Conservation (phyloP, 768 basidiomycete genomes). For the Fomitopsis pulvina region DNA sequence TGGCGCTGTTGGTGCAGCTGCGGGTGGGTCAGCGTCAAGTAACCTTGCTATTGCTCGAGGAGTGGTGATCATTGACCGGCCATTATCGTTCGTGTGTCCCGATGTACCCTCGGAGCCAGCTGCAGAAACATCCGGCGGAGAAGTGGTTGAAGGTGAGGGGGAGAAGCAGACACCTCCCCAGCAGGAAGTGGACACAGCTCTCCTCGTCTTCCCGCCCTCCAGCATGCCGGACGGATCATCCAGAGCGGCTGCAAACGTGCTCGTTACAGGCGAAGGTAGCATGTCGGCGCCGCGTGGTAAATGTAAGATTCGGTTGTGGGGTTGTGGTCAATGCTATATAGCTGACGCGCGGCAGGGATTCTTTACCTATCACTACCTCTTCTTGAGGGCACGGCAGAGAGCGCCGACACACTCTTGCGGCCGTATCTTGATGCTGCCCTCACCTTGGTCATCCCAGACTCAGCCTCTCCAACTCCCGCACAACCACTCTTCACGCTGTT, state of each 20-base stretch:
- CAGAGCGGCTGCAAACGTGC: constrained; percentile 42
- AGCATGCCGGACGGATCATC: constrained; percentile 44
- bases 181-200: constrained; percentile 46
- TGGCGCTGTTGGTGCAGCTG: background rate
- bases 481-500: constrained; percentile 47
- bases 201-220: constrained; percentile 72
- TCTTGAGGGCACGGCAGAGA: constrained; percentile 11
- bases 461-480: constrained; percentile 9
- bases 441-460: constrained; percentile 13
- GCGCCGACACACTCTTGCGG: constrained; percentile 36
- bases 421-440: constrained; percentile 55
- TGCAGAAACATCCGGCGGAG: constrained; percentile 16
- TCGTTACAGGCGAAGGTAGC: constrained; percentile 68
- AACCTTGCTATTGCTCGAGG: constrained; percentile 34
- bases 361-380: constrained; percentile 52
- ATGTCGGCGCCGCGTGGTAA: constrained; percentile 69
- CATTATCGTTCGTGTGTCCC: constrained; percentile 24
- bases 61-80: constrained; percentile 44
- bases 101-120: constrained; percentile 21
- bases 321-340: background rate
- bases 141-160: constrained; percentile 15
- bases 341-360: constrained; percentile 37
- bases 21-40: constrained; percentile 4
- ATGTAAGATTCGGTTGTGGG: constrained; percentile 41
- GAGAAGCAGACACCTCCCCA: background rate